Percentiles rank a stretch among this genome's conserved stretches.
These are phyloP conservation scores for Voacanga thouarsii DNA, from an alignment of 257 asterid species.

Conservation along the genomic window DNA sequence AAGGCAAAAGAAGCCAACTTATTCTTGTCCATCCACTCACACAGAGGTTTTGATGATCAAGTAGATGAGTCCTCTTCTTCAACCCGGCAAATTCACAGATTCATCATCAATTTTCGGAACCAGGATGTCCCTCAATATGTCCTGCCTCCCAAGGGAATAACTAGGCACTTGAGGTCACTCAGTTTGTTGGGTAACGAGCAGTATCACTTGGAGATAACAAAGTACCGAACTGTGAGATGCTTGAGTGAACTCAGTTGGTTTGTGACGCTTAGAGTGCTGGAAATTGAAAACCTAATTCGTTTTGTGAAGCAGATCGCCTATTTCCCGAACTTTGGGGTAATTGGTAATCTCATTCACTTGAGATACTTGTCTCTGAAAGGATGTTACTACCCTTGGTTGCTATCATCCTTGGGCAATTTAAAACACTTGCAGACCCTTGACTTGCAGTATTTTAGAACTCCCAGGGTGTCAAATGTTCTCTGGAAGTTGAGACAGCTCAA, in stretches of 20 bases:
- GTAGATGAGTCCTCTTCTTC: neutral
- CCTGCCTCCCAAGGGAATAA: neutral
- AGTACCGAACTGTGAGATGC: no score
- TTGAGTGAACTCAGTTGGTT: neutral
- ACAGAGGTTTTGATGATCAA: neutral
- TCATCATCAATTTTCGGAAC: neutral
- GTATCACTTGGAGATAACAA: no score
- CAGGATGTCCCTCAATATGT: neutral
- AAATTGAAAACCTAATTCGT: neutral
- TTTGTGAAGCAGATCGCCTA: neutral
- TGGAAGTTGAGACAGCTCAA: conserved; percentile 14
- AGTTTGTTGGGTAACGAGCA: neutral
- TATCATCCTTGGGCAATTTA: conserved; percentile 19
- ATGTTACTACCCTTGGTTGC: neutral
- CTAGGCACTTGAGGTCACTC: neutral
- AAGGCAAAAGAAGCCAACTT: conserved; percentile 10
- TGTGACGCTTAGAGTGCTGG: neutral
- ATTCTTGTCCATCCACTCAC: neutral
- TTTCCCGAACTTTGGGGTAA: no score
- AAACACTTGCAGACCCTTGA: conserved; percentile 20
- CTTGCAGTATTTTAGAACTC: no score
- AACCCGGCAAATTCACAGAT: neutral
- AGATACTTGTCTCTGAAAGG: conserved; percentile 17
- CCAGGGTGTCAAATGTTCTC: conserved; percentile 3
- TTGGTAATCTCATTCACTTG: conserved; percentile 17